Conservation (phyloP, 768 basidiomycete genomes). For the Ramaria sp. region DNA sequence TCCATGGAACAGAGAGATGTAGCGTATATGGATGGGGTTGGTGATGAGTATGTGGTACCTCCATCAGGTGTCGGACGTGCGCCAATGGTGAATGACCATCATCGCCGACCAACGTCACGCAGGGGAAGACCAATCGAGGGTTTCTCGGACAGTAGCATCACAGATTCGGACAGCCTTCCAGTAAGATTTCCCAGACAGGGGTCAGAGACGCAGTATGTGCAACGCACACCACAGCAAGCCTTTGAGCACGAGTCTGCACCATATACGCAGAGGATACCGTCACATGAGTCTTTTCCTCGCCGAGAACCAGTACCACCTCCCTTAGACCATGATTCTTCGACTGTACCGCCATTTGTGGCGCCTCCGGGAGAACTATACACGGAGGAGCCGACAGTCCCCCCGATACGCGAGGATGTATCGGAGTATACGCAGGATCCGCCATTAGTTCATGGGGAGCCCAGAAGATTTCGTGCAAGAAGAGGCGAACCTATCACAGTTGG, state of each 20-base stretch:
- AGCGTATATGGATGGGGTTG: neutral
- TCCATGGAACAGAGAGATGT: slow-evolving; percentile 1
- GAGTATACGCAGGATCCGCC: neutral
- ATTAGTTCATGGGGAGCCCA: neutral
- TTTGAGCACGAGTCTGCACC: neutral
- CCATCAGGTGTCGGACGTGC: neutral
- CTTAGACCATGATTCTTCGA: neutral
- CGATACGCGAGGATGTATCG: neutral
- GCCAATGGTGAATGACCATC: neutral
- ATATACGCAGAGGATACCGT: neutral
- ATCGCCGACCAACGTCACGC: neutral
- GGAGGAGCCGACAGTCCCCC: neutral
- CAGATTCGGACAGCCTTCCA: neutral
- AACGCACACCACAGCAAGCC: neutral
- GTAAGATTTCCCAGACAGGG: slow-evolving; percentile 1
- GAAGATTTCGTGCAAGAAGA: slow-evolving; percentile 5
- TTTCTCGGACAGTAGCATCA: slow-evolving; percentile 1
- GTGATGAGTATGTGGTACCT: neutral
- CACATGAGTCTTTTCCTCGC: neutral
- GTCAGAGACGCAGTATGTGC: neutral
- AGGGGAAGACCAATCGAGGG: neutral
- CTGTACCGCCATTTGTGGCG: neutral
- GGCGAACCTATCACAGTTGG: slow-evolving; percentile 3
- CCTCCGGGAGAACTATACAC: neutral
- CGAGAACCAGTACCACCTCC: neutral